Evolutionary conservation across 176 grass and related monocot species (phyloP), one percentile per base, ranked within the genome.

Genomic region (Olyra latifolia): DNA sequence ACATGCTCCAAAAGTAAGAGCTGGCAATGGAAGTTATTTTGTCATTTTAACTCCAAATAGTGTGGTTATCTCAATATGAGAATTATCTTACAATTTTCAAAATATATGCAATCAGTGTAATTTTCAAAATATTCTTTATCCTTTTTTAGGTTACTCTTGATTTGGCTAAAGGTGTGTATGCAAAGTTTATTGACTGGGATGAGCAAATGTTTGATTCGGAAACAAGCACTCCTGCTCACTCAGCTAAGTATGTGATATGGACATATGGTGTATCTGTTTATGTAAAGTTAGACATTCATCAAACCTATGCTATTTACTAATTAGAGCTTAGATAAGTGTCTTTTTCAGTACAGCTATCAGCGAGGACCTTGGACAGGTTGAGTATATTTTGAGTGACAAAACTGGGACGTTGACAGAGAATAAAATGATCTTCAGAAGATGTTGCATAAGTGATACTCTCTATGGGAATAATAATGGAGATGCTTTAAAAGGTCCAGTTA

Each of bases 371-470:
- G 94, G 91, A 66, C 94, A 92, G 72, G 87, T 97, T 92, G 87
- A 97, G 74, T 97, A 97, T 88, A 87, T 97, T 88, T 91, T 97
- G 86, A 97, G 91, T 57, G 94, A 97, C 83, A 97, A 97, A 90
- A 97, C 94, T 60, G 94, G 94, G 35, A 97, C 94, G 43, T 83
- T 97, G 42, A 97, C 94, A 23, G 89, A 97, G 60, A 97, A 97
- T 70, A 92, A 54, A 81, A 97, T 97, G 94, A 80, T 86, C 80
- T 92, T 97, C 72, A 92, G 83, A 88, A 94, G 79, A 88, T 97
- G 94, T 67, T 97, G 88, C 87, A 94, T 97, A 78, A 89, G 85
- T 82, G 88, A 68, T 75, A 87, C 40, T 84, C 75, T 85, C 16
- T 97, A 94, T 94, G 95, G 91, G 74, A 83, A 94, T 77, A 80